Evolutionary conservation across 768 basidiomycete genomes (phyloP).

Genomic region (Podaxis pistillaris): DNA sequence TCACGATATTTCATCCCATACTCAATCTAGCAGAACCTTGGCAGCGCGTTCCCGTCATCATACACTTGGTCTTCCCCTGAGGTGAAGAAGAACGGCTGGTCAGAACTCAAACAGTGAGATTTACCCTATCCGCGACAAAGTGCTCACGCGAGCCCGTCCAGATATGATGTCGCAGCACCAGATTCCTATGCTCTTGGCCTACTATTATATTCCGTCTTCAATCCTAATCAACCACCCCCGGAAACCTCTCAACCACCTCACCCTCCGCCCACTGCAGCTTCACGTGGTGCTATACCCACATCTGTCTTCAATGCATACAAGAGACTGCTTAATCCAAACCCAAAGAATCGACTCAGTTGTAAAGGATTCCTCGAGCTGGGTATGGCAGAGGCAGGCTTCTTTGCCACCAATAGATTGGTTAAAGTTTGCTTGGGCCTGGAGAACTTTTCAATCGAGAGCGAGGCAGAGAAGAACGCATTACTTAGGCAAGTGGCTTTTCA

Average conservation of each 20-base stretch:
- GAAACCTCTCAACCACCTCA: conserved; percentile 70
- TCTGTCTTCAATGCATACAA: conserved; percentile 80
- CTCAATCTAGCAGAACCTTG: conserved; percentile 49
- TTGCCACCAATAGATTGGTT: conserved; percentile 76
- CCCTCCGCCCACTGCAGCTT: conserved; percentile 72
- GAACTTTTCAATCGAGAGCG: conserved; percentile 77
- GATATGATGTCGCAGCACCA: conserved; percentile 55
- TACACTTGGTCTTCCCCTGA: conserved; percentile 74
- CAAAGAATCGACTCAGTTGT: conserved; percentile 72
- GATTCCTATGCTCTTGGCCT: conserved; percentile 91
- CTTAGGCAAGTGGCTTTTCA: conserved; percentile 51
- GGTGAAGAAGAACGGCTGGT: conserved; percentile 87
- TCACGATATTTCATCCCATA: background rate
- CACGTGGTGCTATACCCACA: conserved; percentile 74
- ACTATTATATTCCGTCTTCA: conserved; percentile 84
- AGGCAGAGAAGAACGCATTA: conserved; percentile 73
- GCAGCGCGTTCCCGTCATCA: conserved; percentile 62
- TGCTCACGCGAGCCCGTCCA: conserved; percentile 19
- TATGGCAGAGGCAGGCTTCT: conserved; percentile 83
- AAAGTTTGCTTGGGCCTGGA: conserved; percentile 84
- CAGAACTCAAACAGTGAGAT: conserved; percentile 73
- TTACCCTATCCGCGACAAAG: background rate
- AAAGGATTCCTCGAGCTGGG: conserved; percentile 79
- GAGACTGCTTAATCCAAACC: conserved; percentile 86
- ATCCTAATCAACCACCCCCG: conserved; percentile 73